Conservation (phyloP, 495 filamentous ascomycete species). For the Monascus purpureus region DNA sequence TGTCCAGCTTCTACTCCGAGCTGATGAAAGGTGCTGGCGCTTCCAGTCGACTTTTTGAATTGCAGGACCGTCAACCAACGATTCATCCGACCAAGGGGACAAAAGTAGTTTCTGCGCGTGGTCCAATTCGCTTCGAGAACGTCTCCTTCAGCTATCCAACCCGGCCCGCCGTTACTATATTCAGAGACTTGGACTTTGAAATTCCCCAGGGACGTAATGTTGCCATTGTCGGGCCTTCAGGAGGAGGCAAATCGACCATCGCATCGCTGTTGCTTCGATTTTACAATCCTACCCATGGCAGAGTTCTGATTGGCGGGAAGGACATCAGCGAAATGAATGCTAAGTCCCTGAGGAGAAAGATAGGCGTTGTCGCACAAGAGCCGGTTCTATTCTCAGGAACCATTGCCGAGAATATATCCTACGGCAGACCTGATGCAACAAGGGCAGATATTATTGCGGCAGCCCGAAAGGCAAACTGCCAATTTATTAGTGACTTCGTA, state of each 20-base stretch:
- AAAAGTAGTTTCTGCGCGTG: slow-evolving; percentile 67
- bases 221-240: slow-evolving; percentile 89
- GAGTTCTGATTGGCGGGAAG: slow-evolving; percentile 68
- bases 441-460: slow-evolving; percentile 71
- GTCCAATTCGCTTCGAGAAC: slow-evolving; percentile 73
- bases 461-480: slow-evolving; percentile 88
- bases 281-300: slow-evolving; percentile 68
- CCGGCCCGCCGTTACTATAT: slow-evolving; percentile 78
- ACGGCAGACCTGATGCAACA: slow-evolving; percentile 70
- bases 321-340: slow-evolving; percentile 83
- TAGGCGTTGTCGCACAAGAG: slow-evolving; percentile 90
- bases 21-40: slow-evolving; percentile 98
- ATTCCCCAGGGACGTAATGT: slow-evolving; percentile 90
- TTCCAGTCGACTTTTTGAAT: slow-evolving; percentile 84
- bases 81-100: slow-evolving; percentile 72
- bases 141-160: slow-evolving; percentile 84
- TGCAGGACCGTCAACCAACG: slow-evolving; percentile 81
- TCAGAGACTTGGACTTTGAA: slow-evolving; percentile 74
- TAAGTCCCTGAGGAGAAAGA: slow-evolving; percentile 84
- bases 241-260: slow-evolving; percentile 91
- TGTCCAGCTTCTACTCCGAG: slow-evolving; percentile 94
- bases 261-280: slow-evolving; percentile 79
- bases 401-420: slow-evolving; percentile 93
- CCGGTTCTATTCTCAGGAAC: slow-evolving; percentile 92
- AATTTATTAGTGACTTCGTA: slow-evolving; percentile 87